Evolutionary conservation across 768 basidiomycete genomes (phyloP).

Genomic region (Psilocybe subaeruginosa): DNA sequence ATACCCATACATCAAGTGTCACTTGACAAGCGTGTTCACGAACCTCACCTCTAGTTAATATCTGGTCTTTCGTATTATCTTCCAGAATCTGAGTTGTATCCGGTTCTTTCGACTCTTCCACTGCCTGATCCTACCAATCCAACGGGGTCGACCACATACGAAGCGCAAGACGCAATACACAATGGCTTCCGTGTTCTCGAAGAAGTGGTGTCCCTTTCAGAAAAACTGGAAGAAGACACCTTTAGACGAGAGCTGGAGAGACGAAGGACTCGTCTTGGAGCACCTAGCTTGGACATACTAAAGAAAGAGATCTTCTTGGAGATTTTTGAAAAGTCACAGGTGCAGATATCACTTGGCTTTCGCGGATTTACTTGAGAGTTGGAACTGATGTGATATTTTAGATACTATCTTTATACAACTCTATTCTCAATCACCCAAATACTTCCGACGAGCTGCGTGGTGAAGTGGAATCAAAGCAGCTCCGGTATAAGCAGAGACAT

Average conservation of each 20-base stretch:
- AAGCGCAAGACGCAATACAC: slow-evolving; percentile 64
- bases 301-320: slow-evolving; percentile 69
- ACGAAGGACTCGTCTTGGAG: slow-evolving; percentile 77
- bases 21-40: background rate
- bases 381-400: slow-evolving; percentile 26
- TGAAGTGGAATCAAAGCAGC: slow-evolving; percentile 72
- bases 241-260: slow-evolving; percentile 74
- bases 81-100: slow-evolving; percentile 69
- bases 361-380: background rate
- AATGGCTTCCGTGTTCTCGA: slow-evolving; percentile 73
- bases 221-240: slow-evolving; percentile 60
- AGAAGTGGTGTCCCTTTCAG: slow-evolving; percentile 68
- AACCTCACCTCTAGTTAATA: slow-evolving; percentile 52
- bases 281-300: slow-evolving; percentile 59
- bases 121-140: slow-evolving; percentile 80
- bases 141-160: slow-evolving; percentile 56
- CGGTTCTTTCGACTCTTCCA: slow-evolving; percentile 67
- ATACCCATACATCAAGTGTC: slow-evolving; percentile 11
- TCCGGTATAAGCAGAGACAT: slow-evolving; percentile 63
- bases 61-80: slow-evolving; percentile 71
- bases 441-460: slow-evolving; percentile 84
- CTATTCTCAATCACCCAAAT: slow-evolving; percentile 80
- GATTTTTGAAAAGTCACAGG: slow-evolving; percentile 63
- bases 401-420: slow-evolving; percentile 75
- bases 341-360: slow-evolving; percentile 25